phyloP scores from a whole-genome alignment of 305 asterid genomes.

The Nicotiana rustica region DNA sequence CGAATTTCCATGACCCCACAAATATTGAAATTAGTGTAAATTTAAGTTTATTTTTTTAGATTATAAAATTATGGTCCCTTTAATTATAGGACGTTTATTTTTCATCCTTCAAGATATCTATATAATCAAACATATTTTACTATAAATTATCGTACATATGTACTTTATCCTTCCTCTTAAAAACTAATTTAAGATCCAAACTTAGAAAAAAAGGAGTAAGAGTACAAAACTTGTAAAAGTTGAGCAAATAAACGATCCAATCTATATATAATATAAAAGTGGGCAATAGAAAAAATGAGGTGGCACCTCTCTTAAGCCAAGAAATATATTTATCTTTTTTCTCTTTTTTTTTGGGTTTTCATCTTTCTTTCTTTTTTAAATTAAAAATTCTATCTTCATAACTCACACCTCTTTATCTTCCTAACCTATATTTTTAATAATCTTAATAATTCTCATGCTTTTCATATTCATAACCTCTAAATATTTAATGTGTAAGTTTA shows the following conservation, averaged over 20 bases:
- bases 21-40: background rate
- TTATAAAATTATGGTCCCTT: constrained; percentile 3
- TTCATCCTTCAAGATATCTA: background rate
- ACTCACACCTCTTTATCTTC: no score
- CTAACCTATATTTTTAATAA: no score
- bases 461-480: no score
- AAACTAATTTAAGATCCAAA: constrained; percentile 3
- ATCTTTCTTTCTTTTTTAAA: no score
- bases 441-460: no score
- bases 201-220: background rate
- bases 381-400: no score
- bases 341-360: no score
- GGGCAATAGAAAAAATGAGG: no score
- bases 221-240: background rate
- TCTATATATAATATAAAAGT: no score
- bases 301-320: no score
- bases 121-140: background rate
- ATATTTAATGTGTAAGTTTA: no score
- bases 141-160: background rate
- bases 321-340: no score
- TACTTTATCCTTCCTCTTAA: background rate
- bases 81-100: background rate
- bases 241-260: background rate
- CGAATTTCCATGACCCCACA: constrained; percentile 14
- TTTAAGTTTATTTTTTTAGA: background rate